These are phyloP conservation scores for Serendipita vermifera DNA, from an alignment of 768 basidiomycete genomes.

Conservation along the genomic window DNA sequence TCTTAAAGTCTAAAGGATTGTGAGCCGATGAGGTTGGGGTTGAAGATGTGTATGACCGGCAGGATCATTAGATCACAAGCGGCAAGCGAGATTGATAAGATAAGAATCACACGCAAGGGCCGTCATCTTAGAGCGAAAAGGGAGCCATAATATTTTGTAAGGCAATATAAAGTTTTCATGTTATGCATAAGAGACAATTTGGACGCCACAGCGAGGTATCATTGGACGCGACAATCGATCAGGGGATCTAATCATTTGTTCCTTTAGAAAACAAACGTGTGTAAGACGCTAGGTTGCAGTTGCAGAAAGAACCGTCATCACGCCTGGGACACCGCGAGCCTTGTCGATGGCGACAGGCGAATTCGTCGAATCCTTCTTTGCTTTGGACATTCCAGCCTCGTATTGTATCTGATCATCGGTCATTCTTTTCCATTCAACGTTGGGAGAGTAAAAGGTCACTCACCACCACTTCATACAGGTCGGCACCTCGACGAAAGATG, in stretches of 20 bases:
- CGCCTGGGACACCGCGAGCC: slow-evolving; percentile 49
- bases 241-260: no score
- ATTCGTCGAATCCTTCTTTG: neutral
- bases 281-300: no score
- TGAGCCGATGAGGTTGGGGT: neutral
- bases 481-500: neutral
- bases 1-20: neutral
- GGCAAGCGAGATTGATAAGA: slow-evolving; percentile 5
- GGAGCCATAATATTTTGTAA: neutral
- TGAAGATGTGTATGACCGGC: neutral
- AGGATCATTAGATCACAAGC: neutral
- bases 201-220: no score
- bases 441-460: neutral
- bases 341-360: slow-evolving; percentile 47
- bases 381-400: neutral
- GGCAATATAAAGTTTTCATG: neutral
- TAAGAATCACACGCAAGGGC: neutral
- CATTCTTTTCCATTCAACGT: no score
- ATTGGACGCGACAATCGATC: no score
- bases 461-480: neutral
- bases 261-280: no score
- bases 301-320: slow-evolving; percentile 48
- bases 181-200: no score
- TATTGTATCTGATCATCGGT: neutral
- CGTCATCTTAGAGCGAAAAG: neutral